Evolutionary conservation across 1,284 basidiomycete species (phyloP).

Genomic region (Ustilago esculenta): DNA sequence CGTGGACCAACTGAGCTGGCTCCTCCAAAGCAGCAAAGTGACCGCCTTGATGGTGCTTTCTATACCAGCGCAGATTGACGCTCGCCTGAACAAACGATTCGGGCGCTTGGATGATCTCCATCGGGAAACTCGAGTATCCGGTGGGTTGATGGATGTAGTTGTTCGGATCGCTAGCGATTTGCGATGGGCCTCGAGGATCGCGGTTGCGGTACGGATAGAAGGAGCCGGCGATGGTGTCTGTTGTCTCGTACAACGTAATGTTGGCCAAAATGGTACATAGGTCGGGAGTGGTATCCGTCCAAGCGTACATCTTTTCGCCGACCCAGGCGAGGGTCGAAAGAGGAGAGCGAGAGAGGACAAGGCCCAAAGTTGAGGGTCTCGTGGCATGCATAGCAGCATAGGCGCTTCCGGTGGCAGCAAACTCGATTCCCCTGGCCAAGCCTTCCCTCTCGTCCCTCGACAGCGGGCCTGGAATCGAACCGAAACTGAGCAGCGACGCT

Average conservation of each 20-base stretch:
- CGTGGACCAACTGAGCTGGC: slow-evolving; percentile 66
- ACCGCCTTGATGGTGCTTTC: slow-evolving; percentile 65
- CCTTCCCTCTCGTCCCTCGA: slow-evolving; percentile 49
- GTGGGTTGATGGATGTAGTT: slow-evolving; percentile 66
- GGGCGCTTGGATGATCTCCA: slow-evolving; percentile 68
- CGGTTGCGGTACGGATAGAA: slow-evolving; percentile 69
- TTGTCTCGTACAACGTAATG: slow-evolving; percentile 68
- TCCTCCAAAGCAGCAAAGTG: slow-evolving; percentile 68
- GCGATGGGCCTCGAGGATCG: slow-evolving; percentile 20
- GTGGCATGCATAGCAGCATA: slow-evolving; percentile 65
- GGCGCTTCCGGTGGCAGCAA: slow-evolving; percentile 43
- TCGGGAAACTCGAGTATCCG: slow-evolving; percentile 68
- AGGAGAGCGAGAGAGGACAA: slow-evolving; percentile 66
- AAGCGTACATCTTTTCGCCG: slow-evolving; percentile 68
- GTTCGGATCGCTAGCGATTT: slow-evolving; percentile 20
- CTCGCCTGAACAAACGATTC: slow-evolving; percentile 64
- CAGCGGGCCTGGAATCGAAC: slow-evolving; percentile 40
- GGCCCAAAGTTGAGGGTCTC: slow-evolving; percentile 68
- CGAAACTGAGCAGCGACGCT: slow-evolving; percentile 12
- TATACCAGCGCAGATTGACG: slow-evolving; percentile 66
- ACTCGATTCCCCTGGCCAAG: slow-evolving; percentile 44
- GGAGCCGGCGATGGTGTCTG: slow-evolving; percentile 68
- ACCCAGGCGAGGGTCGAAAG: slow-evolving; percentile 69
- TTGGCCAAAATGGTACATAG: slow-evolving; percentile 62
- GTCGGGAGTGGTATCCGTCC: slow-evolving; percentile 66